Percentiles rank a stretch among this genome's conserved stretches.
These are phyloP conservation scores for Sporothrix brasiliensis DNA, from an alignment of 2,329 filamentous ascomycete species.

Conservation along the genomic window DNA sequence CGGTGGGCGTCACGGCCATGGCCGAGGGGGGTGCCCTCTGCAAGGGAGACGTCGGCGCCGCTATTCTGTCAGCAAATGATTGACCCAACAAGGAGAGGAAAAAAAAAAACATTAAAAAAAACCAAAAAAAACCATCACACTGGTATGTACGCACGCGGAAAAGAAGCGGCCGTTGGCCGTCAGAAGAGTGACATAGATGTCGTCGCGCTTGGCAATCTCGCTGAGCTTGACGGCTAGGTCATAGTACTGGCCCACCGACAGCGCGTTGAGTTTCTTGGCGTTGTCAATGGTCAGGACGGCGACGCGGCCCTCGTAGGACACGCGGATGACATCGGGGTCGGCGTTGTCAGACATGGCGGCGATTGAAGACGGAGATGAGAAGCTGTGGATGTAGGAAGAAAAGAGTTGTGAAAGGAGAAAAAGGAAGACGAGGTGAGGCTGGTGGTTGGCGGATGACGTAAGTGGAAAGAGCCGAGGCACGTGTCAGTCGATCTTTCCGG, in stretches of 20 bases:
- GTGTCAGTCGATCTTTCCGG: constrained; percentile 24
- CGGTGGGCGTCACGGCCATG: constrained; percentile 45
- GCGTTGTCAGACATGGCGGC: constrained; percentile 24
- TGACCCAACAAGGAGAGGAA: not conserved
- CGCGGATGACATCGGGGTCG: constrained; percentile 48
- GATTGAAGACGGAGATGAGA: not conserved
- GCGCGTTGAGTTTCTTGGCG: constrained; percentile 82
- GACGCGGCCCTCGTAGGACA: constrained; percentile 68
- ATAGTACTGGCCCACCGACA: constrained; percentile 74
- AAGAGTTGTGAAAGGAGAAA: not conserved
- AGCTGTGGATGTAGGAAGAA: no score
- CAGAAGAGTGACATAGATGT: constrained; percentile 82
- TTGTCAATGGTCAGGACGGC: constrained; percentile 87
- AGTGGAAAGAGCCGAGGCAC: constrained; percentile 31
- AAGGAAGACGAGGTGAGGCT: not conserved
- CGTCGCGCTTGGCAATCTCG: constrained; percentile 75
- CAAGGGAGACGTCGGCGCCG: constrained; percentile 74
- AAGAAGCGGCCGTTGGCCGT: constrained; percentile 83
- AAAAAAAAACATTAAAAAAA: not conserved
- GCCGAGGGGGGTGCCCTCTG: constrained; percentile 47
- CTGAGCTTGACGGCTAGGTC: constrained; percentile 71
- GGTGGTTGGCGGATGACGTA: constrained; percentile 28
- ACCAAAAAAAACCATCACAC: not conserved
- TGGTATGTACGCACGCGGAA: constrained; percentile 69
- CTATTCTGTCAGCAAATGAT: constrained; percentile 47